Evolutionary conservation across 352 stramenopile species (phyloP).

Genomic region (Phytophthora meadii): DNA sequence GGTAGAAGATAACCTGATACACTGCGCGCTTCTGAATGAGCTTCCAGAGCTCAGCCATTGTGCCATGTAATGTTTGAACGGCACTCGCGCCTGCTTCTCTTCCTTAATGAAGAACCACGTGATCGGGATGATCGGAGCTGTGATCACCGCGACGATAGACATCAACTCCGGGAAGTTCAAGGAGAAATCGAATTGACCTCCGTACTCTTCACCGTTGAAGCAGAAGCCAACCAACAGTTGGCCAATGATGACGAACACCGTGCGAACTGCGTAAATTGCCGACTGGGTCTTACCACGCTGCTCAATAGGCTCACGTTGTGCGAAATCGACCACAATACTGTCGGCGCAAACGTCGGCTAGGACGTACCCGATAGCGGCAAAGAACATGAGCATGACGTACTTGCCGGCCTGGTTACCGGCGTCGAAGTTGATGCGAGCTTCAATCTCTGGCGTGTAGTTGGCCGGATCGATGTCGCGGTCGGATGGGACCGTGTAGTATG

Average conservation of each 20-base stretch:
- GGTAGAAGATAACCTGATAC: slow-evolving; percentile 54
- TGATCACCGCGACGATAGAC: slow-evolving; percentile 36
- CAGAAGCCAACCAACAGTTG: slow-evolving; percentile 44
- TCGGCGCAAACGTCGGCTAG: slow-evolving; percentile 63
- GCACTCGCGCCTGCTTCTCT: slow-evolving; percentile 27
- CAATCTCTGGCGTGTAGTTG: slow-evolving; percentile 27
- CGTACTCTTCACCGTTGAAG: slow-evolving; percentile 55
- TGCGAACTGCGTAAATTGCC: slow-evolving; percentile 42
- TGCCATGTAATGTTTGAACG: slow-evolving; percentile 40
- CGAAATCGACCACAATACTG: slow-evolving; percentile 47
- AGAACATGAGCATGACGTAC: slow-evolving; percentile 54
- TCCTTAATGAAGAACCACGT: slow-evolving; percentile 54
- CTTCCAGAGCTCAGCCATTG: slow-evolving; percentile 38
- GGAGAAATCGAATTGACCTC: slow-evolving; percentile 51
- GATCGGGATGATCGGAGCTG: slow-evolving; percentile 32
- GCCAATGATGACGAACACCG: slow-evolving; percentile 36
- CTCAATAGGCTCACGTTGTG: slow-evolving; percentile 39
- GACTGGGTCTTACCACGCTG: slow-evolving; percentile 47
- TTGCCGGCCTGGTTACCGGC: slow-evolving; percentile 29
- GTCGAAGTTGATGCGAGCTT: slow-evolving; percentile 30
- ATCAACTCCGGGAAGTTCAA: slow-evolving; percentile 46
- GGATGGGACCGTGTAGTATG: slow-evolving; percentile 43
- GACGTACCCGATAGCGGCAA: slow-evolving; percentile 63
- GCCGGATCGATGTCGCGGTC: slow-evolving; percentile 21
- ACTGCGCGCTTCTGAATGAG: slow-evolving; percentile 46